Conservation (phyloP, 805 yeast species). For the Maudiozyma serrabonitensis region DNA sequence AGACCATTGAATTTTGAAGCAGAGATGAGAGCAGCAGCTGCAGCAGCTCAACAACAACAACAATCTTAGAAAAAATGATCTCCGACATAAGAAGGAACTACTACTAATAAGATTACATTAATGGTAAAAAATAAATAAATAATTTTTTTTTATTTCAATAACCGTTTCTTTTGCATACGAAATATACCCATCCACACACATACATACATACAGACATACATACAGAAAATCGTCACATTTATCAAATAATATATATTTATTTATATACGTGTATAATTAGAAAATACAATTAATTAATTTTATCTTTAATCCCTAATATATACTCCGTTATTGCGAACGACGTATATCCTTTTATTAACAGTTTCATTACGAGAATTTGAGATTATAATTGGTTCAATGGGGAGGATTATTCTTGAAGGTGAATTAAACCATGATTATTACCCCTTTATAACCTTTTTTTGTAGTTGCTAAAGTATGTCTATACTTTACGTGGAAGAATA, state of each 20-base stretch:
- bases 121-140: not conserved
- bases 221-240: not conserved
- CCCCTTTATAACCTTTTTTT: too few relatives aligned
- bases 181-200: not conserved
- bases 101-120: not conserved
- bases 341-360: too few relatives aligned
- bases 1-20: slow-evolving; percentile 50
- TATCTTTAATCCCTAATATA: not conserved
- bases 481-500: not conserved
- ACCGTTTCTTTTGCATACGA: not conserved
- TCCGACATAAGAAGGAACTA: not conserved
- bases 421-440: too few relatives aligned
- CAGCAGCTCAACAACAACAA: slow-evolving; percentile 21
- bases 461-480: not conserved
- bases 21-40: slow-evolving; percentile 27
- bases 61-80: not conserved
- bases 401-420: too few relatives aligned
- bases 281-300: not conserved
- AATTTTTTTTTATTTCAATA: not conserved
- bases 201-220: not conserved
- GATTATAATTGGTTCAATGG: too few relatives aligned
- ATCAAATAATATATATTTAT: too few relatives aligned
- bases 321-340: too few relatives aligned
- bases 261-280: too few relatives aligned
- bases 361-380: too few relatives aligned